These are phyloP conservation scores for Colletotrichum theobromicola DNA, from an alignment of 2,329 filamentous ascomycete species.

Conservation along the genomic window DNA sequence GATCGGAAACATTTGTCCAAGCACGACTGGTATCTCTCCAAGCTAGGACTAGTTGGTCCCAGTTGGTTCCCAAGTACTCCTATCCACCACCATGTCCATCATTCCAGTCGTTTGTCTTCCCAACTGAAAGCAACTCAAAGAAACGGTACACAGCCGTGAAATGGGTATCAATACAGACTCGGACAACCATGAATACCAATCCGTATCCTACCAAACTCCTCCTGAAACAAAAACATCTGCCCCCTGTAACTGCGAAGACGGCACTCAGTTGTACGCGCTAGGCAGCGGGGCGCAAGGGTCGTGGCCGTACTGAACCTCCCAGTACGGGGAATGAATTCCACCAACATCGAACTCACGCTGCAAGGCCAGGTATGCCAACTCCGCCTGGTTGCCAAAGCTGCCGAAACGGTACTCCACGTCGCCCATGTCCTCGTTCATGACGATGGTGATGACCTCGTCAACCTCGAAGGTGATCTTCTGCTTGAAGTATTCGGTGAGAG, in stretches of 20 bases:
- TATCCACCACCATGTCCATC: background rate
- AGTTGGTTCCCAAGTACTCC: background rate
- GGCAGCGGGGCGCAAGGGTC: slow-evolving; percentile 12
- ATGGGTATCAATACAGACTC: background rate
- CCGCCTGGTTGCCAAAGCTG: slow-evolving; percentile 59
- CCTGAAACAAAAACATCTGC: background rate
- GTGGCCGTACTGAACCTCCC: slow-evolving; percentile 21
- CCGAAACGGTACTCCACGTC: slow-evolving; percentile 59
- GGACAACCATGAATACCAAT: background rate
- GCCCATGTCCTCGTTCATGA: slow-evolving; percentile 26
- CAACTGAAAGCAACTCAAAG: background rate
- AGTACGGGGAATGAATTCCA: slow-evolving; percentile 14
- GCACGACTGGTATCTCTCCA: background rate
- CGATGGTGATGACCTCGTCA: slow-evolving; percentile 44
- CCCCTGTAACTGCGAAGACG: background rate
- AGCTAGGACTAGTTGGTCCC: background rate
- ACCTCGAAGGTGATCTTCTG: slow-evolving; percentile 51
- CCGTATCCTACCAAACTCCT: background rate
- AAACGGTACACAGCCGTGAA: background rate
- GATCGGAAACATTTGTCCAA: background rate
- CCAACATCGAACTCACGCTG: background rate
- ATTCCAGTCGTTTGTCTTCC: background rate
- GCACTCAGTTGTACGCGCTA: background rate
- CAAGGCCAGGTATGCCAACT: slow-evolving; percentile 44
- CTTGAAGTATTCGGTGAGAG: slow-evolving; percentile 46